These are phyloP conservation scores for Moesziomyces sp. DNA, from an alignment of 1,284 basidiomycete genomes.

Conservation along the genomic window DNA sequence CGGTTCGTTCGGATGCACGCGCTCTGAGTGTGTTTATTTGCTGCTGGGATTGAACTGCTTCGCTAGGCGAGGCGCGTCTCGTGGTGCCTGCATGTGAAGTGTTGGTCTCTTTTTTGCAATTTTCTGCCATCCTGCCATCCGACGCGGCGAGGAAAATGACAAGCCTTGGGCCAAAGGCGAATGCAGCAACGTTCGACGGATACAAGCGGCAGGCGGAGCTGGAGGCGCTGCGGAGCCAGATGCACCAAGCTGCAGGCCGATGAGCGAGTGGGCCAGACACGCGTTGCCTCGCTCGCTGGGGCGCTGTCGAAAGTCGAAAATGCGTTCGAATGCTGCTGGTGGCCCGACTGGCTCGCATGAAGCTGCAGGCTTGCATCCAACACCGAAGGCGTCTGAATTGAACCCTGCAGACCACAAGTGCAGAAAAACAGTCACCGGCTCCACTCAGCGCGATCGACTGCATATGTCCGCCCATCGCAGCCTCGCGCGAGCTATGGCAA, in stretches of 20 bases:
- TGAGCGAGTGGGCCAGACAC: too few relatives aligned
- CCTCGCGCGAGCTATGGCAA: background rate
- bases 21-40: background rate
- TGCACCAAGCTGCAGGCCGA: background rate
- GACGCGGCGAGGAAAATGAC: too few relatives aligned
- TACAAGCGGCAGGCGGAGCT: too few relatives aligned
- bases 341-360: conserved; percentile 3
- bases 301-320: background rate
- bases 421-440: background rate
- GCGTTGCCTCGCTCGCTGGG: background rate
- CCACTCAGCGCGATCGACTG: conserved; percentile 6
- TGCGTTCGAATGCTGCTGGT: background rate
- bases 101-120: background rate
- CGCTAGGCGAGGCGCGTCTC: background rate
- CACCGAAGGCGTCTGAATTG: conserved; percentile 23
- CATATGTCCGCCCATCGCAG: background rate
- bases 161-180: too few relatives aligned
- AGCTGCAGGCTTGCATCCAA: conserved; percentile 27
- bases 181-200: too few relatives aligned
- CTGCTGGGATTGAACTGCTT: background rate
- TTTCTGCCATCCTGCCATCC: background rate
- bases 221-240: background rate
- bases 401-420: conserved; percentile 14
- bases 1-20: too few relatives aligned
- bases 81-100: background rate